Conservation (phyloP, 2,329 filamentous ascomycete genomes). For the Aspergillus awamori region DNA sequence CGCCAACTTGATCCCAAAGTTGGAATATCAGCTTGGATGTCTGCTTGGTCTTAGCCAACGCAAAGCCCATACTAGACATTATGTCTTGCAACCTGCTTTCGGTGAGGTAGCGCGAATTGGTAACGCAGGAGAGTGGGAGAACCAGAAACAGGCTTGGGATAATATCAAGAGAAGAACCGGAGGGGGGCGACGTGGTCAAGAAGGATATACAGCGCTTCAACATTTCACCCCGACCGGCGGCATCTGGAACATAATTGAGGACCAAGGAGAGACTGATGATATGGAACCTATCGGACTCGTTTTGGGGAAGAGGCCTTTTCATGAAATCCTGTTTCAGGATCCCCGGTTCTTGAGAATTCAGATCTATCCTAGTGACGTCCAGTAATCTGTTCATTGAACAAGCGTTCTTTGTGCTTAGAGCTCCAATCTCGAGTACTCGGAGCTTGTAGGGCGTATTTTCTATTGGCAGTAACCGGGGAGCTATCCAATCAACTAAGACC, state of each 20-base stretch:
- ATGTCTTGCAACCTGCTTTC: slow-evolving; percentile 69
- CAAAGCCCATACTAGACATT: slow-evolving; percentile 77
- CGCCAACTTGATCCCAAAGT: slow-evolving; percentile 67
- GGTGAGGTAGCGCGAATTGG: slow-evolving; percentile 88
- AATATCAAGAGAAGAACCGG: slow-evolving; percentile 29
- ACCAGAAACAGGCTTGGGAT: slow-evolving; percentile 76
- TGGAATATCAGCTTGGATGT: slow-evolving; percentile 87
- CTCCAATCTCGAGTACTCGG: slow-evolving; percentile 84
- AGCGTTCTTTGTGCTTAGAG: slow-evolving; percentile 80
- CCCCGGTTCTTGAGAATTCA: slow-evolving; percentile 76
- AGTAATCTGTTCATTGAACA: slow-evolving; percentile 75
- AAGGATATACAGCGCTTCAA: slow-evolving; percentile 74
- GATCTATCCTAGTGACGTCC: slow-evolving; percentile 79
- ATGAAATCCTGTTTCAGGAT: slow-evolving; percentile 95
- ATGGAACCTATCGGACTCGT: slow-evolving; percentile 71
- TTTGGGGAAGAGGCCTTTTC: slow-evolving; percentile 71
- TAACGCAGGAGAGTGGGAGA: slow-evolving; percentile 81
- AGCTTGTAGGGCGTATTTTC: slow-evolving; percentile 42
- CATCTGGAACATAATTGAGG: slow-evolving; percentile 87
- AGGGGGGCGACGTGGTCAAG: slow-evolving; percentile 48
- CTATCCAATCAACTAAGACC: slow-evolving; percentile 62
- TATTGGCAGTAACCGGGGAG: slow-evolving; percentile 30
- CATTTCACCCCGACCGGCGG: slow-evolving; percentile 78
- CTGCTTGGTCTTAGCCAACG: slow-evolving; percentile 65
- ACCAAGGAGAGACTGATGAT: slow-evolving; percentile 90